A percentile compares a stretch with the other conserved stretches of the same genome.
phyloP scores from a whole-genome alignment of 768 basidiomycete genomes.

The Auricularia sp. region DNA sequence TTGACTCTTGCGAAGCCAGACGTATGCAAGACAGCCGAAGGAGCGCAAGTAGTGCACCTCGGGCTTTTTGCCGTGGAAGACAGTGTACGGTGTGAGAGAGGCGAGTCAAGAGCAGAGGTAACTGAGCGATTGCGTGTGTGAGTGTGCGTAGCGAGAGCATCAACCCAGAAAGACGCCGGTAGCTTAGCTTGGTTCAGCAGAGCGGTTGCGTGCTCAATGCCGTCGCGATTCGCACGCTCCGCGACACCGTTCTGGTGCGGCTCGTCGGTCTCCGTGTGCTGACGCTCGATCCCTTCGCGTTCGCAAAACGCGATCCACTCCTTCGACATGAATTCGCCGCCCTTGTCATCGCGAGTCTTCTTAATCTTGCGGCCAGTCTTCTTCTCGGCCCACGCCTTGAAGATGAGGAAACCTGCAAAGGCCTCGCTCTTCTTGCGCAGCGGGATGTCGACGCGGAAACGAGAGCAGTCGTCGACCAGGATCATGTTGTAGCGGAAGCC shows the following conservation, averaged over 20 bases:
- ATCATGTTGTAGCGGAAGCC: slow-evolving; percentile 3
- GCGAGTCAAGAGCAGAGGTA: background rate
- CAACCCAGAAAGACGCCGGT: background rate
- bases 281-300: background rate
- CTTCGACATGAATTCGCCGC: slow-evolving; percentile 2
- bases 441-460: background rate
- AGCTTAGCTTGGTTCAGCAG: background rate
- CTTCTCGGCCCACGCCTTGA: background rate
- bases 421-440: slow-evolving; percentile 1
- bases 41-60: slow-evolving; percentile 10
- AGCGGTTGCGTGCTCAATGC: background rate
- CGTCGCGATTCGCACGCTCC: slow-evolving; percentile 1
- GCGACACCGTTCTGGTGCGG: slow-evolving; percentile 3
- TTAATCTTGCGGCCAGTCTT: no score
- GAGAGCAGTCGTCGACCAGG: slow-evolving; percentile 2
- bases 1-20: slow-evolving; percentile 9
- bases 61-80: slow-evolving; percentile 10
- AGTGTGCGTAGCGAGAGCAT: background rate
- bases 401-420: background rate
- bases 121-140: background rate
- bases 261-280: background rate
- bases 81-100: slow-evolving; percentile 16
- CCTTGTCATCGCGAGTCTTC: slow-evolving; percentile 1
- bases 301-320: background rate
- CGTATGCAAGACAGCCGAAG: slow-evolving; percentile 16